Base-by-base conservation (phyloP, 2,329 filamentous ascomycete species). In the Colletotrichum cordylinicola region DNA sequence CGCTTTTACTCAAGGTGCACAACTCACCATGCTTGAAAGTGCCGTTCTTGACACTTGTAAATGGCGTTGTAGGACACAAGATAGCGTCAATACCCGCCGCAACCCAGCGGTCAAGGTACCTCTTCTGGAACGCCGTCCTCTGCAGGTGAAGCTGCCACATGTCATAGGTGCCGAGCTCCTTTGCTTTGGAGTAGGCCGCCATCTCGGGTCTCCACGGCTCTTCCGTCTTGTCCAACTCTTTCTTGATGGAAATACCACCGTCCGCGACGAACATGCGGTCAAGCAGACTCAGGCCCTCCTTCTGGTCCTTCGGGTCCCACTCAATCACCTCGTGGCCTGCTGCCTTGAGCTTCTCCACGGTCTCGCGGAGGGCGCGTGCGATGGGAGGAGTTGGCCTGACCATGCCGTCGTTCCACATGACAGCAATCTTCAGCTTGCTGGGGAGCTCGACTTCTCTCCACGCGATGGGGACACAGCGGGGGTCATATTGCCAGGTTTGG, bases 371-470 rank as follows among this genome's bases (percentile, higher is more conserved):
- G 2, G 91, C 92, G 8, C 92, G 87, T 0, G 86, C 83, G 4
- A 94, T 87, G 0, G 93, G 93, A 4, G 93, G 93, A 67, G 94
- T 93, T 0, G 93, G 93, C 8, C 83, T 86, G 6, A 94, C 92
- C 66, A 92, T 86, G 12, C 89, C 90, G 80, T 95, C 93, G 81
- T 93, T 86, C 88, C 90, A 92, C 82, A 94, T 86, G 37, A 94
- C 89, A 6, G 86, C 93, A 69, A 95, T 85, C 58, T 86, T 89
- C 29, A 94, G 82, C 64, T 82, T 88, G 27, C 67, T 5, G 0
- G 86, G 83, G 4, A 86, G 76, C 4, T 81, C 71, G 0, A 82
- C 81, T 2, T 78, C 43, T 8, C 88, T 82, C 91, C 91, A 93
- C 0, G 90, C 89, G 29, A 93, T 87, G 0, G 91, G 91, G 2